These are phyloP conservation scores for Cyclostephanos tholiformis DNA, from an alignment of 108 stramenopile species.

Conservation along the genomic window DNA sequence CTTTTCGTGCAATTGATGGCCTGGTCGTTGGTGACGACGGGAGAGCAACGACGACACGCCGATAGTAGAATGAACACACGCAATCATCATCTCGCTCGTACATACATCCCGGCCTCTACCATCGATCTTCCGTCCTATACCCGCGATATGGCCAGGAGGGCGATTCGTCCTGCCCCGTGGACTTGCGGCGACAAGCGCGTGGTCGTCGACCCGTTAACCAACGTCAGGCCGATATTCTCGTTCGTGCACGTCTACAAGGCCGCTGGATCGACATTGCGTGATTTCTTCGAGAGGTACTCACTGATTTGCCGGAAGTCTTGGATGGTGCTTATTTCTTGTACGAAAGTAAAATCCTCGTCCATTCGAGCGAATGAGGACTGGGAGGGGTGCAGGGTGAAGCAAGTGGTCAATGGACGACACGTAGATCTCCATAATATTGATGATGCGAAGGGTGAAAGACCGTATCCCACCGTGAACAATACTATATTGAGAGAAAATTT, in stretches of 20 bases:
- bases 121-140: conserved; percentile 19
- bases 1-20: background rate
- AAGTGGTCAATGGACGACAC: conserved; percentile 13
- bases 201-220: conserved; percentile 19
- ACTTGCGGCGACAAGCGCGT: conserved; percentile 30
- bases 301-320: conserved; percentile 39
- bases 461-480: conserved; percentile 28
- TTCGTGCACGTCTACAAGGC: conserved; percentile 70
- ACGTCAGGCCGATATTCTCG: conserved; percentile 41
- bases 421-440: background rate
- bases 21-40: background rate
- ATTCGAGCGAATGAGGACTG: conserved; percentile 10
- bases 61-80: background rate
- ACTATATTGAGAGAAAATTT: conserved; percentile 35
- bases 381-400: conserved; percentile 24
- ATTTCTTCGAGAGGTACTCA: conserved; percentile 50
- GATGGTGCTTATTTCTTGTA: conserved; percentile 26
- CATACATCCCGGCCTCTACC: background rate
- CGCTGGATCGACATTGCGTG: conserved; percentile 57
- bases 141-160: conserved; percentile 15
- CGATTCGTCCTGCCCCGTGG: conserved; percentile 32
- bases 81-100: background rate
- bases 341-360: background rate
- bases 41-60: background rate
- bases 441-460: conserved; percentile 2